Percentiles rank a stretch among this genome's conserved stretches.
These are phyloP conservation scores for Tulasnella sp. DNA, from an alignment of 768 basidiomycete genomes.

Conservation along the genomic window DNA sequence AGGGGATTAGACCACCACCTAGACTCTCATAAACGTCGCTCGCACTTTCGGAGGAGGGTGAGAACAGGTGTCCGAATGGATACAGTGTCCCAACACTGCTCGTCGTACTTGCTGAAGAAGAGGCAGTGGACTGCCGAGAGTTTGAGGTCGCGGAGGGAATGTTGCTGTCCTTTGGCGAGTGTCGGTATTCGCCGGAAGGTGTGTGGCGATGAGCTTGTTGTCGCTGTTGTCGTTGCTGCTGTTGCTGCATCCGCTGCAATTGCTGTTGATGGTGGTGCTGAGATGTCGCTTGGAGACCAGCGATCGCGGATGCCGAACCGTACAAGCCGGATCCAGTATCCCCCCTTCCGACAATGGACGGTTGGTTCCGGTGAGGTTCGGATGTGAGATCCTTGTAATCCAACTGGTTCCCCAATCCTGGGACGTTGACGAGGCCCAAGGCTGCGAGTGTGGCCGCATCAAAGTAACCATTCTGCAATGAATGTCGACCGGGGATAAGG, in stretches of 20 bases:
- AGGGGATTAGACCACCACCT: no score
- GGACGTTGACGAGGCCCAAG: conserved; percentile 9
- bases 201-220: neutral
- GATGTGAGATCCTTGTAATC: no score
- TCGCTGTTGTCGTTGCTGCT: neutral
- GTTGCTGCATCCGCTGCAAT: neutral
- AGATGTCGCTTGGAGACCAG: neutral
- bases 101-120: neutral
- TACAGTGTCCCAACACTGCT: neutral
- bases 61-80: conserved; percentile 6
- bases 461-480: neutral
- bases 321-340: neutral
- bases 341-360: neutral
- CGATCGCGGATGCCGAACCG: conserved; percentile 3
- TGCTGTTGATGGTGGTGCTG: conserved; percentile 2
- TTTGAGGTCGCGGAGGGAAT: neutral
- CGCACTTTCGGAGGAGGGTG: neutral
- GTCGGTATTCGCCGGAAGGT: neutral
- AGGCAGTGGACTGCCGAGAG: neutral
- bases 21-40: neutral
- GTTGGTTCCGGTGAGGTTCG: no score
- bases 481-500: no score
- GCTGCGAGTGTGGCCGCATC: conserved; percentile 10
- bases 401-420: neutral
- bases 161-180: neutral